These are phyloP conservation scores for Leishmania martiniquensis DNA, from an alignment of 208 protist species.

Conservation along the genomic window DNA sequence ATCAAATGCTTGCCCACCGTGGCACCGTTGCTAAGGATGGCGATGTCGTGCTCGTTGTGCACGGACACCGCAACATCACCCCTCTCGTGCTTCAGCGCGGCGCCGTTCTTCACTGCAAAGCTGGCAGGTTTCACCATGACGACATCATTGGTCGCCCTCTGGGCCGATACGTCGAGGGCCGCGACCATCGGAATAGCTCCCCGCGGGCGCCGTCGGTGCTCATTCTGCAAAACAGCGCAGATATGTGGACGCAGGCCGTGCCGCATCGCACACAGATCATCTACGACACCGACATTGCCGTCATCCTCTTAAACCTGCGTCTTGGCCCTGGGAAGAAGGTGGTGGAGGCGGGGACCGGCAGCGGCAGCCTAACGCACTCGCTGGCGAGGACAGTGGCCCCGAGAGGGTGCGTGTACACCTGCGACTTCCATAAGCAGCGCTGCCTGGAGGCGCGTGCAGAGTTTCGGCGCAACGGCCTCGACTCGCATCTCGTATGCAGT, in stretches of 20 bases:
- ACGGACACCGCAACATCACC: conserved; percentile 64
- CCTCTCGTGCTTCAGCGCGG: conserved; percentile 67
- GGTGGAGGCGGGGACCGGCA: conserved; percentile 92
- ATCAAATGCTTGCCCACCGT: conserved; percentile 50
- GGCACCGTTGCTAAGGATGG: conserved; percentile 63
- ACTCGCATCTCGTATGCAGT: conserved; percentile 59
- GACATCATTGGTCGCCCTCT: conserved; percentile 81
- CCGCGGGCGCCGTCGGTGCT: conserved; percentile 48
- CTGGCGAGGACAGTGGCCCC: conserved; percentile 84
- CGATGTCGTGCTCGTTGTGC: conserved; percentile 78
- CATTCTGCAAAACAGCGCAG: conserved; percentile 83
- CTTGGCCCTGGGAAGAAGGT: conserved; percentile 77
- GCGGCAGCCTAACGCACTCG: conserved; percentile 87
- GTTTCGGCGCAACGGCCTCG: conserved; percentile 77
- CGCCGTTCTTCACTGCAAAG: conserved; percentile 79
- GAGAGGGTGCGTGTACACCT: conserved; percentile 81
- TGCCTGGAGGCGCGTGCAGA: conserved; percentile 76
- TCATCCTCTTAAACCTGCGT: conserved; percentile 80
- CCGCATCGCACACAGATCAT: conserved; percentile 93
- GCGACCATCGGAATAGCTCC: conserved; percentile 67
- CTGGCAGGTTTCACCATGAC: conserved; percentile 81
- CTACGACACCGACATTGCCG: conserved; percentile 91
- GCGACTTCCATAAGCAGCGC: conserved; percentile 90
- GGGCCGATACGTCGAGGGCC: conserved; percentile 61
- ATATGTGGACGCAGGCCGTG: conserved; percentile 91